A percentile compares a stretch with the other conserved stretches of the same genome.
phyloP scores from a whole-genome alignment of 768 basidiomycete genomes.

The Tricholoma saponaceum region DNA sequence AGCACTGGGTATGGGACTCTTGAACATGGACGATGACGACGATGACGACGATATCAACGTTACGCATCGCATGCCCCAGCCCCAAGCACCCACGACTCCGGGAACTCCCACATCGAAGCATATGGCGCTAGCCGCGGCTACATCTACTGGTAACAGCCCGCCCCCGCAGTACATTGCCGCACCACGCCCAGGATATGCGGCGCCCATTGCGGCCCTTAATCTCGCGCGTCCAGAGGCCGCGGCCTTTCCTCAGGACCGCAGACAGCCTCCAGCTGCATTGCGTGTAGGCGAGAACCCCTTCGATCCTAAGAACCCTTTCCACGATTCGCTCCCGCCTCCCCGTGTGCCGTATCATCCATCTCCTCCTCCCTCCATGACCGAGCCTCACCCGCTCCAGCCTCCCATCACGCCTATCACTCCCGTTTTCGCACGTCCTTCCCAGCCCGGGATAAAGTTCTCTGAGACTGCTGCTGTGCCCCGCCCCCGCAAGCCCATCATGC shows the following conservation, averaged over 20 bases:
- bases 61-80: constrained; percentile 6
- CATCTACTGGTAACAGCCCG: constrained; percentile 14
- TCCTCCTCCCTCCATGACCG: constrained; percentile 29
- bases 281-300: constrained; percentile 15
- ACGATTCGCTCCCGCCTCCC: constrained; percentile 10
- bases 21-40: constrained; percentile 43
- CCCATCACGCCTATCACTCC: constrained; percentile 78
- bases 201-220: constrained; percentile 63
- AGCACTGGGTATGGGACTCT: constrained; percentile 46
- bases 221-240: constrained; percentile 45
- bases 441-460: constrained; percentile 39
- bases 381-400: constrained; percentile 72
- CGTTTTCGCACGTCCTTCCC: constrained; percentile 65
- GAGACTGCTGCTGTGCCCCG: constrained; percentile 29
- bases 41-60: constrained; percentile 35
- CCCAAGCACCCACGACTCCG: constrained; percentile 9
- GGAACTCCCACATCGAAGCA: constrained; percentile 28
- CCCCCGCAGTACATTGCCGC: constrained; percentile 49
- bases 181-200: constrained; percentile 71
- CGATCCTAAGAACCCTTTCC: constrained; percentile 9
- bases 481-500: constrained; percentile 49
- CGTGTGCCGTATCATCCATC: constrained; percentile 5
- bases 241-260: constrained; percentile 31
- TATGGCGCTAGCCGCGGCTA: constrained; percentile 23
- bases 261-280: constrained; percentile 13